Evolutionary conservation across 345 rosid genomes (phyloP).

Genomic region (Carallia brachiata): DNA sequence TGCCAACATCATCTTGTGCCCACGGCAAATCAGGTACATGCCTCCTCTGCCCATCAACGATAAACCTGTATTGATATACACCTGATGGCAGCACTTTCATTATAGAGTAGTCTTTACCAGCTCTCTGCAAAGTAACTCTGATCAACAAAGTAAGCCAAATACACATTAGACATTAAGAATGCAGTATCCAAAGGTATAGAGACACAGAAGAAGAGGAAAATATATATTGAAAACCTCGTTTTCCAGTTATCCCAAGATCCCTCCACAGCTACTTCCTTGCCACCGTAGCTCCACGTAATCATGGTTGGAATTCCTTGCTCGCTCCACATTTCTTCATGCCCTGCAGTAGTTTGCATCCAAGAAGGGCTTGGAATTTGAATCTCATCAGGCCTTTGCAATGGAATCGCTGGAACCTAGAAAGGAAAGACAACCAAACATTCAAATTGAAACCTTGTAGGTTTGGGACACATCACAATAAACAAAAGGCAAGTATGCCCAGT

Average conservation of each 20-base stretch:
- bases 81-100: constrained; percentile 97
- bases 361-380: constrained; percentile 59
- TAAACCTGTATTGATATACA: constrained; percentile 83
- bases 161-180: neutral
- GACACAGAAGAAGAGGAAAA: neutral
- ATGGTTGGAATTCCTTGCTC: constrained; percentile 88
- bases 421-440: neutral
- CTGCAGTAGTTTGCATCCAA: constrained; percentile 52
- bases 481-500: neutral
- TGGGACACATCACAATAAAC: neutral
- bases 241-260: constrained; percentile 99
- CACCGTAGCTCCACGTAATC: constrained; percentile 92
- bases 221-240: constrained; percentile 43
- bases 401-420: constrained; percentile 76
- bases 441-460: neutral
- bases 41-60: constrained; percentile 92
- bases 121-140: constrained; percentile 87
- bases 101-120: constrained; percentile 87
- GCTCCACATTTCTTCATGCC: constrained; percentile 51
- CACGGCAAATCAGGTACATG: constrained; percentile 81
- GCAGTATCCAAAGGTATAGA: constrained; percentile 2
- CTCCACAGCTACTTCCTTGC: constrained; percentile 76
- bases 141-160: constrained; percentile 27
- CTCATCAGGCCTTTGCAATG: constrained; percentile 85
- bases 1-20: constrained; percentile 70